Evolutionary conservation across 768 basidiomycete species (phyloP).

Genomic region (Hemileccinum impolitum): DNA sequence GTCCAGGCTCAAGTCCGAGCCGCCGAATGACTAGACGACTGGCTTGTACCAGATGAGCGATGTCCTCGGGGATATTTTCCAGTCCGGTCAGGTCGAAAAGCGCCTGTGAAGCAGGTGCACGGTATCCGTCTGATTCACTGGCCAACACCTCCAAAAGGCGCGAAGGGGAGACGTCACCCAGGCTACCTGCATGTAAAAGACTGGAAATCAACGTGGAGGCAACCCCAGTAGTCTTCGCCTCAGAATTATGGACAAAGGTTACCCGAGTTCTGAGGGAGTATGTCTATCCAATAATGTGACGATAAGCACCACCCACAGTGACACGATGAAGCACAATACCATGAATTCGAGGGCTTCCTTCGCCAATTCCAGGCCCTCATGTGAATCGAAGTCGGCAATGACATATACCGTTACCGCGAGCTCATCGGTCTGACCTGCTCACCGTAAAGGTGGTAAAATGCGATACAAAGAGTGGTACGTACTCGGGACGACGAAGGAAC

Average conservation of each 20-base stretch:
- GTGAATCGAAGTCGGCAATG: constrained; percentile 74
- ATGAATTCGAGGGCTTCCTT: constrained; percentile 63
- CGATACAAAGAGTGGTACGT: constrained; percentile 16
- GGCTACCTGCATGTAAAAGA: constrained; percentile 40
- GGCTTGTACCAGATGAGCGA: constrained; percentile 38
- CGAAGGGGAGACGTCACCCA: constrained; percentile 30
- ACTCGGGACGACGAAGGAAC: constrained; percentile 67
- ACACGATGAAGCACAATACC: constrained; percentile 36
- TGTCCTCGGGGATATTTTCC: constrained; percentile 27
- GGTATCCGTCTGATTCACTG: constrained; percentile 6
- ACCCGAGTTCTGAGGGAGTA: constrained; percentile 51
- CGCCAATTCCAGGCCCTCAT: constrained; percentile 54
- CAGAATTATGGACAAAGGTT: constrained; percentile 77
- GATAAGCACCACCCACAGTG: neutral
- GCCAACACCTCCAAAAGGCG: constrained; percentile 15
- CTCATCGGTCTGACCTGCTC: constrained; percentile 13
- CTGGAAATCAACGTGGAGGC: constrained; percentile 49
- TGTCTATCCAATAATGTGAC: constrained; percentile 32
- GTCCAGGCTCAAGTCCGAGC: constrained; percentile 56
- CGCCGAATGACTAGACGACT: constrained; percentile 50
- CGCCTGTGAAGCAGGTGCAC: constrained; percentile 32
- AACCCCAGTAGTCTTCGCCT: constrained; percentile 9
- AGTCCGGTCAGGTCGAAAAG: constrained; percentile 31
- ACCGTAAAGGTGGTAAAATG: constrained; percentile 4
- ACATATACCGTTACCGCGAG: constrained; percentile 55